Evolutionary conservation across 495 filamentous ascomycete species (phyloP), one percentile per base, ranked within the genome.

Genomic region (Rusavskia elegans): DNA sequence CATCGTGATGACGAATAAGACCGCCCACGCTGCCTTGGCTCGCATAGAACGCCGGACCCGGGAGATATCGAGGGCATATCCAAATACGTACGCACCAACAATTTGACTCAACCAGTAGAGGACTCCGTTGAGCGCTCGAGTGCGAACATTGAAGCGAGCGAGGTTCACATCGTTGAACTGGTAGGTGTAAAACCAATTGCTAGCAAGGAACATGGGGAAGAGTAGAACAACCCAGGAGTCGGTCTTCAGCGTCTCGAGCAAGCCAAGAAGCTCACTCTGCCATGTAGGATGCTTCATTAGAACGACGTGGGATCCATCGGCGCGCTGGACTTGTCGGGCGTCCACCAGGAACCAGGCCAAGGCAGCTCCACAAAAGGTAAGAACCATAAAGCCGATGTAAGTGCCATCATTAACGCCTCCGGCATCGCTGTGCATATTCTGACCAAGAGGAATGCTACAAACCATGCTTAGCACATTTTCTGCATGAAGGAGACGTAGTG

Each of bases 231-330:
- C 67, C 52, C 60, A 68, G 19, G 65, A 61, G 32, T 75, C 66
- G 9, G 57, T 53, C 19, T 53, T 45, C 19, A 74, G 36, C 20
- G 66, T 70, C n/a, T 70, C 62, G 54, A 57, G 66, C 25, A 74
- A 58, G 8, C 71, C 71, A 13, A 66, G 40, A 37, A 73, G 17
- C 61, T 74, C 71, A 45, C 63, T 68, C 48, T 59, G 60, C 77
- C 80, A 84, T 35, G 80, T 81, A 3, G 87, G 87, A 61, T 87
- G 81, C 71, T 89, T 85, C 84, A 87, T 88, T 17, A 88, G 60
- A 57, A 89, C 81, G 57, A 89, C 75, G 42, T 75, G 75, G 32
- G 82, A 83, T 37, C 87, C 87, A 64, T 95, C 89, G 2, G 72
- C 63, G 49, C 89, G 86, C 50, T 86, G 66, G 46, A 95, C 75